These are phyloP conservation scores for Trichoderma erinaceum DNA, from an alignment of 495 filamentous ascomycete species.

Conservation along the genomic window DNA sequence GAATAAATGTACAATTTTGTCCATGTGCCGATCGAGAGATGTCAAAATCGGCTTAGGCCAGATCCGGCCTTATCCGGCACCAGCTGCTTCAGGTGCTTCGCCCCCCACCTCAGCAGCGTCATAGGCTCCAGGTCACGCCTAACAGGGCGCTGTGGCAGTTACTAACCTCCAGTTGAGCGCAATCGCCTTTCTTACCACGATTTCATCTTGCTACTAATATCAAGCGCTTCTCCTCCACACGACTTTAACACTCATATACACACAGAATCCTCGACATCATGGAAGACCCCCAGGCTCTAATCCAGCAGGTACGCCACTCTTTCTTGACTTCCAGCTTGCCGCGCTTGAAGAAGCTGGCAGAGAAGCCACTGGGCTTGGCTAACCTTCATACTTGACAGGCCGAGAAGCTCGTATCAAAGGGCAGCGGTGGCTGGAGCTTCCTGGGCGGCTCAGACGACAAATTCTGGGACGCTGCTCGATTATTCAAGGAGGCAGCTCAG, in stretches of 20 bases:
- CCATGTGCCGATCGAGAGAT: background rate
- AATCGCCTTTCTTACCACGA: conserved; percentile 1
- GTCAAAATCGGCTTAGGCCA: background rate
- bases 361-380: conserved; percentile 20
- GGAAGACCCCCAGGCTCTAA: conserved; percentile 42
- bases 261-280: conserved; percentile 21
- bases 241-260: background rate
- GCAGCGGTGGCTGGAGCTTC: conserved; percentile 62
- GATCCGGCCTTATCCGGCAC: background rate
- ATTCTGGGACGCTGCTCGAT: conserved; percentile 72
- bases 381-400: conserved; percentile 49
- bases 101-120: conserved; percentile 11
- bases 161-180: background rate
- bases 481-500: conserved; percentile 77
- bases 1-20: too few relatives aligned
- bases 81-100: conserved; percentile 1
- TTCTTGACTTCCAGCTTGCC: conserved; percentile 20
- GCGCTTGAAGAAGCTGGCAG: conserved; percentile 1
- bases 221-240: conserved; percentile 9
- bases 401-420: conserved; percentile 65
- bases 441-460: conserved; percentile 79
- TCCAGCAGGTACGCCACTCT: conserved; percentile 36
- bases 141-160: background rate
- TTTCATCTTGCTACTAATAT: background rate
- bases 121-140: conserved; percentile 6